These are phyloP conservation scores for Fusarium sacchari DNA, from an alignment of 2,329 filamentous ascomycete species.

Conservation along the genomic window DNA sequence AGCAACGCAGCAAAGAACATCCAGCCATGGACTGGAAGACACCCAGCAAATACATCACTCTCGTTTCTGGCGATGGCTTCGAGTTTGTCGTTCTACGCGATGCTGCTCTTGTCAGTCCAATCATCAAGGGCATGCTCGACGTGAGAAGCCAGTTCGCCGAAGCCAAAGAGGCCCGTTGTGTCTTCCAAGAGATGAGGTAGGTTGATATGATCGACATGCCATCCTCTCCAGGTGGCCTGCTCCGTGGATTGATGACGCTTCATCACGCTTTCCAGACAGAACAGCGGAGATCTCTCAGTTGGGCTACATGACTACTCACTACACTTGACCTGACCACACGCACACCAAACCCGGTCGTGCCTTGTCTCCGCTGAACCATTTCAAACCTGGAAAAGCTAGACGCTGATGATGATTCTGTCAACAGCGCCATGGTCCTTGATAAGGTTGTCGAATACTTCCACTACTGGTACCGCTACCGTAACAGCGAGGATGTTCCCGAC, in stretches of 20 bases:
- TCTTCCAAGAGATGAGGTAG: conserved; percentile 79
- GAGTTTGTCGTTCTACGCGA: conserved; percentile 81
- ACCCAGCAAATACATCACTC: conserved; percentile 76
- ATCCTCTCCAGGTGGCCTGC: conserved; percentile 17
- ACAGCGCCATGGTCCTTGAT: conserved; percentile 77
- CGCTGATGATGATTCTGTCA: conserved; percentile 39
- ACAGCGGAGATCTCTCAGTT: conserved; percentile 44
- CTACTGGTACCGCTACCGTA: conserved; percentile 79
- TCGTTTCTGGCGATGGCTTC: conserved; percentile 79
- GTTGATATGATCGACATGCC: conserved; percentile 31
- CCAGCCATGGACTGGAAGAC: conserved; percentile 38
- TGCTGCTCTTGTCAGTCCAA: conserved; percentile 74
- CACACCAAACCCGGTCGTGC: conserved; percentile 22
- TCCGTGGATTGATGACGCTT: conserved; percentile 51
- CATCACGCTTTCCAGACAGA: conserved; percentile 61
- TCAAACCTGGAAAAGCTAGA: conserved; percentile 22
- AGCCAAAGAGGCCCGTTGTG: conserved; percentile 70
- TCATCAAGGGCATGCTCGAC: conserved; percentile 80
- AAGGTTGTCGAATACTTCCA: conserved; percentile 87
- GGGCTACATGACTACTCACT: conserved; percentile 64
- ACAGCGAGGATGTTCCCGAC: conserved; percentile 78
- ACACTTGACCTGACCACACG: conserved; percentile 71
- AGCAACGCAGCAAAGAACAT: neutral
- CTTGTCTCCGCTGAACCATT: conserved; percentile 18
- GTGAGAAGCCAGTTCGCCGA: conserved; percentile 75